Conservation (phyloP, 2,329 filamentous ascomycete species). For the Teratosphaeria zuluensis region DNA sequence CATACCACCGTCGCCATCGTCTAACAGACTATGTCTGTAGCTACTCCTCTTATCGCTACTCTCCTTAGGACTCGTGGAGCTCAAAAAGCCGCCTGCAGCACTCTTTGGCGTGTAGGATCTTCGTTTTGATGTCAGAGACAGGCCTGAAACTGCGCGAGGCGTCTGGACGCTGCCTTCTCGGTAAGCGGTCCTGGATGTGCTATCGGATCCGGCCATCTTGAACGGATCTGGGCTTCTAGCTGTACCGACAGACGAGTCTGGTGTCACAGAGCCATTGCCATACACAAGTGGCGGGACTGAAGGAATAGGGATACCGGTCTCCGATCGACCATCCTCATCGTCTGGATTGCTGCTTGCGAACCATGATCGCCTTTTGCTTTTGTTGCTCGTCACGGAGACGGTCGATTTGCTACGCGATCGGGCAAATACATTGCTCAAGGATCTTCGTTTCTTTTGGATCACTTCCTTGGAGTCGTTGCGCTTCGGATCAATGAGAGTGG, state of each 20-base stretch:
- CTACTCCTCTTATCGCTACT: conserved; percentile 13
- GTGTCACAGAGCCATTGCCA: conserved; percentile 4
- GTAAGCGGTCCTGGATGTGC: not conserved
- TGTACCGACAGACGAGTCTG: conserved; percentile 2
- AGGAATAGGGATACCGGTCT: not conserved
- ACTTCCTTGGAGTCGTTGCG: not conserved
- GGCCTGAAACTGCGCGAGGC: conserved; percentile 12
- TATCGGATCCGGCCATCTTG: not conserved
- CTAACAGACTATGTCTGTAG: conserved; percentile 7
- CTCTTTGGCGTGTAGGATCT: conserved; percentile 13
- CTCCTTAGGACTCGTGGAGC: conserved; percentile 12
- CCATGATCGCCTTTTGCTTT: conserved; percentile 5
- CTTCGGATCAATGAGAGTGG: not conserved
- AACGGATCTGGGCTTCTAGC: conserved; percentile 3
- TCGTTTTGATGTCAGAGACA: conserved; percentile 10
- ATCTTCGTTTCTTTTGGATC: not conserved
- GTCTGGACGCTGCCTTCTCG: conserved; percentile 4
- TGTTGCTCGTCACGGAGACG: conserved; percentile 2
- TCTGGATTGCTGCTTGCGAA: conserved; percentile 6
- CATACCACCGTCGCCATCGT: conserved; percentile 12
- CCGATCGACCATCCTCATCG: not conserved
- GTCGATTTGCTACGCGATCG: conserved; percentile 1
- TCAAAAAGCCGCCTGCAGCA: conserved; percentile 17
- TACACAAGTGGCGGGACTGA: conserved; percentile 1
- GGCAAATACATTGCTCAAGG: not conserved